These are phyloP conservation scores for Thuidium tamariscinum DNA, from an alignment of 225 moss, liverwort and hornwort genomes.

Conservation along the genomic window DNA sequence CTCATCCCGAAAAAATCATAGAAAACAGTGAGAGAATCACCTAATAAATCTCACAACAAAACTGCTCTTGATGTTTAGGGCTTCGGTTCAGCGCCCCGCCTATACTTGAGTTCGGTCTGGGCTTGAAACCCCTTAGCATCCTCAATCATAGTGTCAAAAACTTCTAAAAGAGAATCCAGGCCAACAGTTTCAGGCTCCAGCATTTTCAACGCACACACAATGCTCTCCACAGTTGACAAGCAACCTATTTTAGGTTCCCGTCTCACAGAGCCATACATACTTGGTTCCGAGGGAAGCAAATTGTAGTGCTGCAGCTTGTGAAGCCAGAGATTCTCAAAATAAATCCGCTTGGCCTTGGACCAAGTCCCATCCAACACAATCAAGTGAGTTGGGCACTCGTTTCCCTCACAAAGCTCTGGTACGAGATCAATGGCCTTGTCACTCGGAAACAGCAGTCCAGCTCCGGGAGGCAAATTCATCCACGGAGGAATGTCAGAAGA, in stretches of 20 bases:
- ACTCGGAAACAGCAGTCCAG: constrained; percentile 76
- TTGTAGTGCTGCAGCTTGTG: constrained; percentile 70
- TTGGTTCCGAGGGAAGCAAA: constrained; percentile 36
- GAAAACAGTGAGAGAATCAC: neutral
- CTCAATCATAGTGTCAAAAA: constrained; percentile 78
- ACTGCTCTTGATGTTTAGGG: neutral
- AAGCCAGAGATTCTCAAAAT: constrained; percentile 80
- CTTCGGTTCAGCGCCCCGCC: neutral
- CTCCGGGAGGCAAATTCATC: constrained; percentile 48
- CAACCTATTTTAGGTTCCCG: constrained; percentile 77
- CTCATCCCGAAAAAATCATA: neutral
- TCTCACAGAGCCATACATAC: constrained; percentile 72
- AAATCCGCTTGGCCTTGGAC: constrained; percentile 84
- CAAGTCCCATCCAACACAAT: constrained; percentile 91
- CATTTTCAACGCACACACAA: constrained; percentile 62
- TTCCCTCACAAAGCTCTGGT: constrained; percentile 7
- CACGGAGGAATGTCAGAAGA: constrained; percentile 25
- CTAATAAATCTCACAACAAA: neutral
- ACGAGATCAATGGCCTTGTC: constrained; percentile 61
- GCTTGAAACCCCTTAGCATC: constrained; percentile 61
- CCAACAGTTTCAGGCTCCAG: constrained; percentile 64
- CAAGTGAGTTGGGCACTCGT: constrained; percentile 47
- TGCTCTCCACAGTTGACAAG: constrained; percentile 85
- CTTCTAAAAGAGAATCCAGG: constrained; percentile 54
- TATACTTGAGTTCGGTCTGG: constrained; percentile 17